Conservation (phyloP, 2,329 filamentous ascomycete genomes). For the Colletotrichum chlorophyti region DNA sequence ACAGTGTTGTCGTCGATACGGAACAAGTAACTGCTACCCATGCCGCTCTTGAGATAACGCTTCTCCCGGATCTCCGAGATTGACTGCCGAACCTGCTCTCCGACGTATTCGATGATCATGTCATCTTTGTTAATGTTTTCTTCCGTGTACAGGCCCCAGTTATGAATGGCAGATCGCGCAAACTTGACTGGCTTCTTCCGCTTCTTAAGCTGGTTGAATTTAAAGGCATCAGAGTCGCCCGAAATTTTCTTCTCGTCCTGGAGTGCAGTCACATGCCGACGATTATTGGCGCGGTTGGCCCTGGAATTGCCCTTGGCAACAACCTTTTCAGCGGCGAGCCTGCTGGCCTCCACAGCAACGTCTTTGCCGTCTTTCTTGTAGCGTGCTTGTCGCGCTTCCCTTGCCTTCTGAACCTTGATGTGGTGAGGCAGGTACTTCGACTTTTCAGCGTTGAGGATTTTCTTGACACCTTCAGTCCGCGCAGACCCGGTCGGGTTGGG, state of each 20-base stretch:
- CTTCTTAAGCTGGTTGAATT: slow-evolving; percentile 99
- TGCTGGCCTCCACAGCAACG: slow-evolving; percentile 73
- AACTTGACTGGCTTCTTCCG: slow-evolving; percentile 99
- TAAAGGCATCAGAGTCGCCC: slow-evolving; percentile 87
- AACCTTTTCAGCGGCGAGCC: slow-evolving; percentile 79
- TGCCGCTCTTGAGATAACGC: slow-evolving; percentile 92
- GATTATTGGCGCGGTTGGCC: slow-evolving; percentile 94
- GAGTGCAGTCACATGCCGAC: slow-evolving; percentile 91
- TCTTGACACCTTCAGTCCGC: slow-evolving; percentile 91
- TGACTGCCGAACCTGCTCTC: slow-evolving; percentile 94
- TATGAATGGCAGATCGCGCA: slow-evolving; percentile 96
- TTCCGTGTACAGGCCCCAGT: slow-evolving; percentile 97
- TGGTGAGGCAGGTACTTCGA: slow-evolving; percentile 98
- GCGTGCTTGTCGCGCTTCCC: slow-evolving; percentile 87
- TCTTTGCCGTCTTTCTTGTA: slow-evolving; percentile 73
- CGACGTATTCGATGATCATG: slow-evolving; percentile 99
- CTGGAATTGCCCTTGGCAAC: slow-evolving; percentile 89
- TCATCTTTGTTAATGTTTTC: slow-evolving; percentile 97
- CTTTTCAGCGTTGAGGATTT: slow-evolving; percentile 96
- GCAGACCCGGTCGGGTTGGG: slow-evolving; percentile 85
- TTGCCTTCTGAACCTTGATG: slow-evolving; percentile 90
- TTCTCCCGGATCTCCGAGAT: slow-evolving; percentile 96
- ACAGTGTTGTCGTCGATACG: slow-evolving; percentile 98
- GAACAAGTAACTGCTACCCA: slow-evolving; percentile 97
- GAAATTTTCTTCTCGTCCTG: slow-evolving; percentile 92